Evolutionary conservation across 2,329 filamentous ascomycete genomes (phyloP).

Genomic region (Aureobasidium vineae): DNA sequence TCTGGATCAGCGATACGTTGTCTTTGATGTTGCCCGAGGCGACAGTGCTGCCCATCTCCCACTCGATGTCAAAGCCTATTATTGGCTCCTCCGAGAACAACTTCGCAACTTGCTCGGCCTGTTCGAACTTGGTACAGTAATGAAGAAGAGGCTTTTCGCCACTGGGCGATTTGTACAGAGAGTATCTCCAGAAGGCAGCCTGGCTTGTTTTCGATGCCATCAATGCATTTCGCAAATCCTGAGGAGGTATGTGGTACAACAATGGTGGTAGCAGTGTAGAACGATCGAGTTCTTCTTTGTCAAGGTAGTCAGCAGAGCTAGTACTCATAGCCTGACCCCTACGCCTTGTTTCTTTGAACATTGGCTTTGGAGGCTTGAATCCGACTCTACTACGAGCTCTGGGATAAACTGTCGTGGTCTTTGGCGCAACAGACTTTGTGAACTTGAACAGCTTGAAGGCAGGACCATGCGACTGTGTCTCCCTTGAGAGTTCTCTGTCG

Average conservation of each 20-base stretch:
- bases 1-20: conserved; percentile 78
- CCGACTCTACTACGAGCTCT: conserved; percentile 15
- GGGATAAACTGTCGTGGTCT: background rate
- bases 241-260: conserved; percentile 18
- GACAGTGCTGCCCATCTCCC: conserved; percentile 54
- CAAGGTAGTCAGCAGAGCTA: background rate
- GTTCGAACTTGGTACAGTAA: conserved; percentile 69
- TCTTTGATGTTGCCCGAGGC: conserved; percentile 52
- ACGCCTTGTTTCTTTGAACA: conserved; percentile 11
- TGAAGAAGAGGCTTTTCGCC: conserved; percentile 64
- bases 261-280: background rate
- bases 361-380: conserved; percentile 17
- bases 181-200: conserved; percentile 59
- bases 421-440: background rate
- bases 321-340: background rate
- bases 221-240: conserved; percentile 16
- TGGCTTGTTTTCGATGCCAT: conserved; percentile 18
- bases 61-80: conserved; percentile 90
- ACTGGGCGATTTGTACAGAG: conserved; percentile 60
- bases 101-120: conserved; percentile 63
- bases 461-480: background rate
- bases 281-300: background rate
- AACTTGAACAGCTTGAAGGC: background rate
- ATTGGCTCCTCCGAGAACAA: conserved; percentile 68
- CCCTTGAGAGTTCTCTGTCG: background rate